phyloP scores from a whole-genome alignment of 2,329 filamentous ascomycete species.

The Colletotrichum orchidophilum region DNA sequence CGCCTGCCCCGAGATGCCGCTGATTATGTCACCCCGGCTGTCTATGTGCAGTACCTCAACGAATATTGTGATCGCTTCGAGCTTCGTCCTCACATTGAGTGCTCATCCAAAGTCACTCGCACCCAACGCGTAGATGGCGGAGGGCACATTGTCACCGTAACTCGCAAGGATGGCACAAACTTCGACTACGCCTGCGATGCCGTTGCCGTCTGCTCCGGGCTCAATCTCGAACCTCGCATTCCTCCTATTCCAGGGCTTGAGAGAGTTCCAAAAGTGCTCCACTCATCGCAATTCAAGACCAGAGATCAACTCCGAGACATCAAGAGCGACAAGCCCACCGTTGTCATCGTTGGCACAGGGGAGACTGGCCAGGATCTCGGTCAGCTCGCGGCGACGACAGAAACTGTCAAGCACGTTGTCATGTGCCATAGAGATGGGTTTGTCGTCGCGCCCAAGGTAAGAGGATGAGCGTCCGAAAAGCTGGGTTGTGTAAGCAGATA shows the following conservation, averaged over 20 bases:
- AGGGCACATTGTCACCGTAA: slow-evolving; percentile 18
- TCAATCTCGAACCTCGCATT: slow-evolving; percentile 52
- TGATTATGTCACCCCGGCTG: slow-evolving; percentile 53
- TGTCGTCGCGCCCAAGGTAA: slow-evolving; percentile 55
- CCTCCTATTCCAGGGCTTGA: slow-evolving; percentile 52
- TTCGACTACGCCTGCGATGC: slow-evolving; percentile 49
- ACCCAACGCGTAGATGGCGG: slow-evolving; percentile 33
- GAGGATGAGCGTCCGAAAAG: neutral
- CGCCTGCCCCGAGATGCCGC: slow-evolving; percentile 51
- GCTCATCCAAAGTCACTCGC: slow-evolving; percentile 43
- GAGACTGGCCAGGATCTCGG: slow-evolving; percentile 58
- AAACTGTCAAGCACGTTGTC: slow-evolving; percentile 50
- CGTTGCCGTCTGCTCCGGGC: slow-evolving; percentile 55
- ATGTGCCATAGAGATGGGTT: slow-evolving; percentile 58
- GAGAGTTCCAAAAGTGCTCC: slow-evolving; percentile 47
- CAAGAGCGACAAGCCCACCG: slow-evolving; percentile 42
- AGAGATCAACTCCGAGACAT: slow-evolving; percentile 50
- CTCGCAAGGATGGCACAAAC: neutral
- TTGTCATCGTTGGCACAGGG: slow-evolving; percentile 55
- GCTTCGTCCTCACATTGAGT: slow-evolving; percentile 49
- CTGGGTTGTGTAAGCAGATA: too few species aligned
- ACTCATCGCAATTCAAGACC: slow-evolving; percentile 55
- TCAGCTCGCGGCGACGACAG: slow-evolving; percentile 53
- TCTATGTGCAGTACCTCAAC: slow-evolving; percentile 54
- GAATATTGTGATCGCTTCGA: slow-evolving; percentile 50